Percentiles rank a stretch among this genome's conserved stretches.
Conservation (phyloP, 352 stramenopile species). For the Phytophthora fragariaefolia region DNA sequence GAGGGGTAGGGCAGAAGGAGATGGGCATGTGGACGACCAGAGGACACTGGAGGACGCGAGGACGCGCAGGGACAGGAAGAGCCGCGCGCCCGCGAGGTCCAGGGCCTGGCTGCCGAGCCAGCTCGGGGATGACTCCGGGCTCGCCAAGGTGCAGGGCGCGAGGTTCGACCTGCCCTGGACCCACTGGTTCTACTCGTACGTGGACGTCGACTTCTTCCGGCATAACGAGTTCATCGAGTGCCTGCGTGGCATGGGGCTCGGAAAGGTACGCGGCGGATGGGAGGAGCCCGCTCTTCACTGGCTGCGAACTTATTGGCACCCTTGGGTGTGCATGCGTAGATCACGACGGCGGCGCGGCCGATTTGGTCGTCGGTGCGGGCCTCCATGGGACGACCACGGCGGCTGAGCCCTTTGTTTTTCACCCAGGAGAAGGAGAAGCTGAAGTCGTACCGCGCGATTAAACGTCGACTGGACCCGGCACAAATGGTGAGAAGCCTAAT, state of each 20-base stretch:
- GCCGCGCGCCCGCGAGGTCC: background rate
- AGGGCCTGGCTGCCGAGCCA: slow-evolving; percentile 25
- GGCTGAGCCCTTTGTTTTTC: slow-evolving; percentile 73
- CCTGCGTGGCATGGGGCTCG: slow-evolving; percentile 67
- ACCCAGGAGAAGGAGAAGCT: slow-evolving; percentile 74
- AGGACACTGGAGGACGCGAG: background rate
- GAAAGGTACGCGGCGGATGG: slow-evolving; percentile 43
- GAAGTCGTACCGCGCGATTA: slow-evolving; percentile 57
- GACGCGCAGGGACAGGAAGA: slow-evolving; percentile 20
- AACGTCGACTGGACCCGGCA: slow-evolving; percentile 29
- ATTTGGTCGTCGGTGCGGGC: slow-evolving; percentile 80
- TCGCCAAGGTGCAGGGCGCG: slow-evolving; percentile 21
- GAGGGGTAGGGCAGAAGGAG: slow-evolving; percentile 26
- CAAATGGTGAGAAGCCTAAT: slow-evolving; percentile 15
- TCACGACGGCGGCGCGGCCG: slow-evolving; percentile 56
- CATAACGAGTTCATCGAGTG: slow-evolving; percentile 84
- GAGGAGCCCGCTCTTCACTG: background rate
- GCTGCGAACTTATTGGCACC: no score
- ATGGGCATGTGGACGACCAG: slow-evolving; percentile 1
- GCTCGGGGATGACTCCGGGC: slow-evolving; percentile 3
- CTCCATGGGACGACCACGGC: slow-evolving; percentile 76
- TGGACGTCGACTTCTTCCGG: slow-evolving; percentile 73
- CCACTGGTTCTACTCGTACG: slow-evolving; percentile 76
- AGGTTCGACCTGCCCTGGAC: slow-evolving; percentile 69
- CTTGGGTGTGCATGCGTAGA: slow-evolving; percentile 28